These are phyloP conservation scores for Alternaria gaisen DNA, from an alignment of 2,329 filamentous ascomycete genomes.

Conservation along the genomic window DNA sequence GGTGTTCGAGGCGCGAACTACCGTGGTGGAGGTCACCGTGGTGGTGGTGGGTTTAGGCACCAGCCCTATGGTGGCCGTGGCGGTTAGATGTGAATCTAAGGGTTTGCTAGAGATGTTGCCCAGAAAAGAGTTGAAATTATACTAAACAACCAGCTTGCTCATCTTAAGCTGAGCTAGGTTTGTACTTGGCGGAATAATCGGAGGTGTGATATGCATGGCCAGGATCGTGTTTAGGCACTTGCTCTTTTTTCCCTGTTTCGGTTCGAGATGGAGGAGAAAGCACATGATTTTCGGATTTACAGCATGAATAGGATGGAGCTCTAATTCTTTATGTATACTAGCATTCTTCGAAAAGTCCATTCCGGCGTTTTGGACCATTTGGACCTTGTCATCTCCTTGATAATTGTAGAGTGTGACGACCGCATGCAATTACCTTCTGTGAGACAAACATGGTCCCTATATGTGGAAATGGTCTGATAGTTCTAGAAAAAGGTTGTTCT, in stretches of 20 bases:
- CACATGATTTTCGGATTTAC: not conserved
- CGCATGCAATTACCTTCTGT: not conserved
- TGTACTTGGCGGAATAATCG: constrained; percentile 4
- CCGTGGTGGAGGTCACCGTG: constrained; percentile 74
- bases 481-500: not conserved
- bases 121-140: not conserved
- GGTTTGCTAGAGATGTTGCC: not conserved
- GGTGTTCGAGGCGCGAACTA: constrained; percentile 93
- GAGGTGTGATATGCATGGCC: not conserved
- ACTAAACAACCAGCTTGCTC: not conserved
- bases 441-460: no score
- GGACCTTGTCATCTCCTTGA: not conserved
- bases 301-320: not conserved
- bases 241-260: not conserved
- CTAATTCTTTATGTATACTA: constrained; percentile 4
- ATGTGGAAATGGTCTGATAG: not conserved
- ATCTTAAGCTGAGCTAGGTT: not conserved
- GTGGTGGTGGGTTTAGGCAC: constrained; percentile 40
- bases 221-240: not conserved
- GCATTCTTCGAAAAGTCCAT: constrained; percentile 5
- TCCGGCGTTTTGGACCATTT: not conserved
- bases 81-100: constrained; percentile 8
- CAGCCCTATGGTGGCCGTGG: constrained; percentile 44
- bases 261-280: not conserved
- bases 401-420: no score